Conservation (phyloP, 371 early-diverging fungal species). For the Mortierella sp. region DNA sequence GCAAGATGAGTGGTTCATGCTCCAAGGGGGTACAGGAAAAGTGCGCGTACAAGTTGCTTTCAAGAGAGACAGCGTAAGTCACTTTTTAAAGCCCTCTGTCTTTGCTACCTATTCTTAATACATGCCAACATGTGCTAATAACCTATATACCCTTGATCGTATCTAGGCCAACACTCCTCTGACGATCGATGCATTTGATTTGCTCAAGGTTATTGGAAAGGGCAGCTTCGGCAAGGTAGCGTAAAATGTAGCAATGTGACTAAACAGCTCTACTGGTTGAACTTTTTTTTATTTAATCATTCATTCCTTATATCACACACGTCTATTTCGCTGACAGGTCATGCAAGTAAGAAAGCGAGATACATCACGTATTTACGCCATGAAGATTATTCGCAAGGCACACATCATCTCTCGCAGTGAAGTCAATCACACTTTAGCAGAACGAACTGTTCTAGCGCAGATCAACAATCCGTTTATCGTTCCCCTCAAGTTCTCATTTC, state of each 20-base stretch:
- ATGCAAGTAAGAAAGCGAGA: constrained; percentile 96
- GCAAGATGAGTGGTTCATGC: constrained; percentile 71
- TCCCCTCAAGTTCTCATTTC: constrained; percentile 90
- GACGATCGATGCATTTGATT: constrained; percentile 92
- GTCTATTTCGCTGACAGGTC: constrained; percentile 62
- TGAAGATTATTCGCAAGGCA: constrained; percentile 97
- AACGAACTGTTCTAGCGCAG: constrained; percentile 88
- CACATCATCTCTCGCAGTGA: constrained; percentile 93
- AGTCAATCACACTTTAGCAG: constrained; percentile 90
- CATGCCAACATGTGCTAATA: neutral
- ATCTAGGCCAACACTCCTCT: constrained; percentile 70
- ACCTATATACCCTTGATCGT: neutral
- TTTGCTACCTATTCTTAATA: neutral
- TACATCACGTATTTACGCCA: constrained; percentile 95
- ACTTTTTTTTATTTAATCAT: neutral
- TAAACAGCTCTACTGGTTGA: too few species aligned
- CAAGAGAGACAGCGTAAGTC: constrained; percentile 71
- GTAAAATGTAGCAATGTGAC: neutral
- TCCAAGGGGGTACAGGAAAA: constrained; percentile 73
- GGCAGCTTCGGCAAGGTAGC: constrained; percentile 96
- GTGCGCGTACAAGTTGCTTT: constrained; percentile 80
- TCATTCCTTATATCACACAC: neutral
- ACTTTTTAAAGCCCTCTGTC: neutral
- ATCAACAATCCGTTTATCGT: constrained; percentile 92
- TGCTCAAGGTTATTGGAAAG: constrained; percentile 95